Base-by-base conservation (phyloP, 306 rosid genomes). In the Inga leiocalycina region DNA sequence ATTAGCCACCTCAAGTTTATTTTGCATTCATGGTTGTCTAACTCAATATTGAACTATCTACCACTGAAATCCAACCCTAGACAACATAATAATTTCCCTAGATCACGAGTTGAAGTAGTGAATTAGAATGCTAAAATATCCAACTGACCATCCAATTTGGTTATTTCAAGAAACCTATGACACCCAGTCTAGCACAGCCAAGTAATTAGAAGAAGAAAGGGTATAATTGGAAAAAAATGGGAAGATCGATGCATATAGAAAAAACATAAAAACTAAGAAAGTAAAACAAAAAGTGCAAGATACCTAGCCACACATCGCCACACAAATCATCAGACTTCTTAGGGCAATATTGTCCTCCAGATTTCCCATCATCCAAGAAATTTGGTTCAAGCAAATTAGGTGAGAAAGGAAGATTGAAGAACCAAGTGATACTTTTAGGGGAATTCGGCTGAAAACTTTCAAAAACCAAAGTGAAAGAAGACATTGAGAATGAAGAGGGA, bases 281-380 rank as follows among this genome's bases (percentile, higher is more conserved):
- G 27, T 24, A 24, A 24, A 0, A 24, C 27, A 24, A 24, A 24
- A 24, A 44, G n/a, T n/a, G 37, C 24, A 67, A 9, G 32, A 39
- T 39, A 96, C 99, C 99, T 96, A 98, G 52, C 97, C 99, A 85
- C 99, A 96, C 93, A 86, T 92, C 90, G 80, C 87, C 97, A 86
- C 98, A 96, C 69, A 89, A 86, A 96, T 94, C 99, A 84, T 96
- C 99, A 35, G 85, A 87, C 87, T 96, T 96, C 82, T 96, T 96
- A 13, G 94, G 83, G 71, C 97, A 92, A 83, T 92, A 92, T 74
- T 89, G 93, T 27, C 94, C 94, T 27, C 99, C 99, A 34, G 85
- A 83, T 81, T 96, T 7, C 87, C 90, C 94, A 90, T 92, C 89
- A 90, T 92, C 97, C 97, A 94, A 32, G 34, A 32, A 32, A 32